A percentile compares a stretch with the other conserved stretches of the same genome.
These are phyloP conservation scores for Leccinum ochraceum DNA, from an alignment of 768 basidiomycete genomes.

Conservation along the genomic window DNA sequence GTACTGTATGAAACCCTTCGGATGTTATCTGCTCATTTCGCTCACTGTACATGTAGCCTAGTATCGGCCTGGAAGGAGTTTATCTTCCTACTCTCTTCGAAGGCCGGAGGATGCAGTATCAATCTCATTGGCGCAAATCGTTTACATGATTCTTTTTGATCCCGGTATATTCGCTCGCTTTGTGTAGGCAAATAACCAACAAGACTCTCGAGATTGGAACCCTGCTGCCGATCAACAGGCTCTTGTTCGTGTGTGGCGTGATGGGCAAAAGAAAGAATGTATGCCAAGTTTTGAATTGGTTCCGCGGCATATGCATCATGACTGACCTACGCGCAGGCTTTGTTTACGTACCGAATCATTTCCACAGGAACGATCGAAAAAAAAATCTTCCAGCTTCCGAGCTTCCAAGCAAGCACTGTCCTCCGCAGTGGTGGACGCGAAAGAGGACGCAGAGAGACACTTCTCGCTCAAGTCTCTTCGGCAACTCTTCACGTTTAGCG, in stretches of 20 bases:
- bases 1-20: slow-evolving; percentile 97
- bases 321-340: slow-evolving; percentile 59
- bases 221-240: slow-evolving; percentile 99
- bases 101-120: slow-evolving; percentile 96
- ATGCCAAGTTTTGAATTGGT: slow-evolving; percentile 26
- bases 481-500: slow-evolving; percentile 90
- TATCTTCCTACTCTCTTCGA: slow-evolving; percentile 88
- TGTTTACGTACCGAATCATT: slow-evolving; percentile 97
- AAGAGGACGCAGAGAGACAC: slow-evolving; percentile 93
- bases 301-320: slow-evolving; percentile 28
- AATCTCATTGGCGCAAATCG: slow-evolving; percentile 96
- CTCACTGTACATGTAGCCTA: no score
- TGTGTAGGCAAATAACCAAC: neutral
- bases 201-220: slow-evolving; percentile 79
- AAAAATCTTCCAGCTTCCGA: slow-evolving; percentile 97
- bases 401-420: slow-evolving; percentile 95
- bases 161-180: slow-evolving; percentile 55
- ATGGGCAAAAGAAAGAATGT: slow-evolving; percentile 99
- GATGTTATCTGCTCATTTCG: slow-evolving; percentile 42
- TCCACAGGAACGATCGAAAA: slow-evolving; percentile 97
- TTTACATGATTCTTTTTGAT: slow-evolving; percentile 90
- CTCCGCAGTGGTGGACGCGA: slow-evolving; percentile 97
- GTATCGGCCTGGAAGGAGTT: slow-evolving; percentile 69
- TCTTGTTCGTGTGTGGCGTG: slow-evolving; percentile 97
- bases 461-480: slow-evolving; percentile 88